Conservation (phyloP, 208 protist genomes). For the Strigomonas galati region DNA sequence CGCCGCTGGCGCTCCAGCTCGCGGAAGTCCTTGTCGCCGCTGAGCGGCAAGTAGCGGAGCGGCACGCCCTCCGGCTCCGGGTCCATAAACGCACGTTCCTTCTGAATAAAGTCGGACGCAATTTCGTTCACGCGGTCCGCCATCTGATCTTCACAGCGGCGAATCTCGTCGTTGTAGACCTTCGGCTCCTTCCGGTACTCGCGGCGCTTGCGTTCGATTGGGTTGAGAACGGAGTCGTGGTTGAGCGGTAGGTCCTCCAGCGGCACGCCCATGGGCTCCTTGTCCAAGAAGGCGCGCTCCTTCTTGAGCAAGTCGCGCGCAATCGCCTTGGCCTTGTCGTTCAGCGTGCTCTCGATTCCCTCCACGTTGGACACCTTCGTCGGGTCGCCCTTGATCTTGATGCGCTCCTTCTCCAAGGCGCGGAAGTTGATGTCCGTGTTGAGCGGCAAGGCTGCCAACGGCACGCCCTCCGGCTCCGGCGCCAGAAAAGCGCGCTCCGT, state of each 20-base stretch:
- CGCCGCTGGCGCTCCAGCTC: constrained; percentile 56
- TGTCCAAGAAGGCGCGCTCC: constrained; percentile 80
- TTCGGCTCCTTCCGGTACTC: constrained; percentile 35
- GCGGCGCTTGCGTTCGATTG: constrained; percentile 61
- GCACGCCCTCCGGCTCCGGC: constrained; percentile 73
- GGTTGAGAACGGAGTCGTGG: constrained; percentile 54
- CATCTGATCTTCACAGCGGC: constrained; percentile 60
- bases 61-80: constrained; percentile 69
- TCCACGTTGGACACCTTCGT: constrained; percentile 25
- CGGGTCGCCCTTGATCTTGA: constrained; percentile 58
- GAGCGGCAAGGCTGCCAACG: constrained; percentile 62
- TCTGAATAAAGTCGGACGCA: constrained; percentile 51
- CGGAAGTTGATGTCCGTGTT: constrained; percentile 62
- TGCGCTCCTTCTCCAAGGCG: constrained; percentile 40
- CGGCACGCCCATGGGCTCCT: constrained; percentile 76
- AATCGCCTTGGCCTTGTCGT: constrained; percentile 39
- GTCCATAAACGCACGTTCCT: constrained; percentile 78
- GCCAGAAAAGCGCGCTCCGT: constrained; percentile 74
- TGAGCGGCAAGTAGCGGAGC: constrained; percentile 69
- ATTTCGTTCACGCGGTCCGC: constrained; percentile 61
- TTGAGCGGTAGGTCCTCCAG: constrained; percentile 81
- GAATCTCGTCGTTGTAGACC: constrained; percentile 47
- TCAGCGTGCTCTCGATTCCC: constrained; percentile 46
- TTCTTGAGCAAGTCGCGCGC: constrained; percentile 58
- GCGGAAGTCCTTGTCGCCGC: constrained; percentile 62